Evolutionary conservation across 1,284 basidiomycete species (phyloP).

Genomic region (Laetiporus sulphureus): DNA sequence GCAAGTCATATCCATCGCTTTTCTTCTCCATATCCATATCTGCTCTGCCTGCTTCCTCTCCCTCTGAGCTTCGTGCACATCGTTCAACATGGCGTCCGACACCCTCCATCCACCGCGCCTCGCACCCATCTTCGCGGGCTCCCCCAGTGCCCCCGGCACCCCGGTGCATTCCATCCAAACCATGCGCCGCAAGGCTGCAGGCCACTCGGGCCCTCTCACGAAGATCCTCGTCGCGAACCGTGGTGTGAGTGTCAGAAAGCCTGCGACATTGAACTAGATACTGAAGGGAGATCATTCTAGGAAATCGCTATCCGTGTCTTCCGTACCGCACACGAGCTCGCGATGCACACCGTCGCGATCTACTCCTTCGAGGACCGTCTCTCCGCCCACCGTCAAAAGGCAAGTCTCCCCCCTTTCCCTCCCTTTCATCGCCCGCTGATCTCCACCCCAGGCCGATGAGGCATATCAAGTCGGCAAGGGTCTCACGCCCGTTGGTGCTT

Average conservation of each 20-base stretch:
- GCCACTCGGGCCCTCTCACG: conserved; percentile 84
- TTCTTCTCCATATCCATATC: too few relatives aligned
- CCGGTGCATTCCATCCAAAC: conserved; percentile 86
- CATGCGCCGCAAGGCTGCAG: conserved; percentile 87
- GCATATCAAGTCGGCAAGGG: conserved; percentile 98
- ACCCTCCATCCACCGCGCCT: conserved; percentile 67
- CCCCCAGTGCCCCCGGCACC: conserved; percentile 72
- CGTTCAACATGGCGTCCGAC: conserved; percentile 2
- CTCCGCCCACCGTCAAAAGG: conserved; percentile 97
- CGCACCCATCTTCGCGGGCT: conserved; percentile 58
- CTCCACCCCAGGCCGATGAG: conserved; percentile 81
- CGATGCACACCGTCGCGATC: conserved; percentile 99
- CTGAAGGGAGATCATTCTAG: conserved; percentile 39
- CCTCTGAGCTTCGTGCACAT: background rate
- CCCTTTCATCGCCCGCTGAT: background rate
- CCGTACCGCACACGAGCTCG: conserved; percentile 97
- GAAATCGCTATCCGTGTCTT: conserved; percentile 99
- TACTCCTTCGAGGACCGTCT: conserved; percentile 97
- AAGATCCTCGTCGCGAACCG: conserved; percentile 96
- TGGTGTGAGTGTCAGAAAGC: conserved; percentile 49
- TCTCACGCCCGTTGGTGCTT: conserved; percentile 91
- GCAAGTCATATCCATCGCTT: too few relatives aligned
- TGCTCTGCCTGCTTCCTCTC: too few relatives aligned
- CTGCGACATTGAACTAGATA: background rate
- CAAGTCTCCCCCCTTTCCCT: conserved; percentile 21